phyloP scores from a whole-genome alignment of 192 early-diverging fungal genomes.

The Chytriomyces hyalinus region DNA sequence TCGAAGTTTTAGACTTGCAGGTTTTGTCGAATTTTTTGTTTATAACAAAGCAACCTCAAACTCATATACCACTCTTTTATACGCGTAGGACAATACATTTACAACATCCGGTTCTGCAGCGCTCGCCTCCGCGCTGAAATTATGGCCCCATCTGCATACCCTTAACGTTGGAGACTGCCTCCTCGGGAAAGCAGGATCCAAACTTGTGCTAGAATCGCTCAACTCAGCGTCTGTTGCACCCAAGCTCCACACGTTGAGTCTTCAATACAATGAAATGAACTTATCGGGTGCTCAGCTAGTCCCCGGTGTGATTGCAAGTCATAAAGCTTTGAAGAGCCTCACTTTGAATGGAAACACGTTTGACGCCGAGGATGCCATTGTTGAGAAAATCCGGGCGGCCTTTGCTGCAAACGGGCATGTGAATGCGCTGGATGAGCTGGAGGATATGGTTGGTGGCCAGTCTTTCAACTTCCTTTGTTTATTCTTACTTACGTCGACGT shows the following conservation, averaged over 20 bases:
- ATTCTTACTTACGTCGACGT: background rate
- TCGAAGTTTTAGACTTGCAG: conserved; percentile 79
- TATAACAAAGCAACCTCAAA: background rate
- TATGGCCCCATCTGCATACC: conserved; percentile 77
- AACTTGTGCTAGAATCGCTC: conserved; percentile 70
- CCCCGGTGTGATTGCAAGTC: conserved; percentile 64
- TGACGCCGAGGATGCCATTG: conserved; percentile 78
- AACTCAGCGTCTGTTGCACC: conserved; percentile 52
- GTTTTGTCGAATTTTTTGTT: conserved; percentile 4
- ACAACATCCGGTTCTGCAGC: conserved; percentile 78
- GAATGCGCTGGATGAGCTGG: conserved; percentile 88
- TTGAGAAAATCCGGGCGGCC: conserved; percentile 73
- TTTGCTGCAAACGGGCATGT: conserved; percentile 70
- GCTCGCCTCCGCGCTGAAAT: conserved; percentile 74
- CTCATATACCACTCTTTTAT: background rate
- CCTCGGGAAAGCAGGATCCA: conserved; percentile 74
- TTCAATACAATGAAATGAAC: conserved; percentile 92
- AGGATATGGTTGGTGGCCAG: conserved; percentile 78
- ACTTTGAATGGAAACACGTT: conserved; percentile 94
- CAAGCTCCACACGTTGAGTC: conserved; percentile 63
- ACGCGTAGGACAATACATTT: conserved; percentile 89
- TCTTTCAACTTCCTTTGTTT: background rate
- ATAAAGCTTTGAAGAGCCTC: conserved; percentile 66
- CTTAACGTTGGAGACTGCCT: conserved; percentile 96
- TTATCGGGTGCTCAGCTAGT: conserved; percentile 70